Base-by-base conservation (phyloP, 176 grass and related monocot genomes). In the Aegilops tauschii region DNA sequence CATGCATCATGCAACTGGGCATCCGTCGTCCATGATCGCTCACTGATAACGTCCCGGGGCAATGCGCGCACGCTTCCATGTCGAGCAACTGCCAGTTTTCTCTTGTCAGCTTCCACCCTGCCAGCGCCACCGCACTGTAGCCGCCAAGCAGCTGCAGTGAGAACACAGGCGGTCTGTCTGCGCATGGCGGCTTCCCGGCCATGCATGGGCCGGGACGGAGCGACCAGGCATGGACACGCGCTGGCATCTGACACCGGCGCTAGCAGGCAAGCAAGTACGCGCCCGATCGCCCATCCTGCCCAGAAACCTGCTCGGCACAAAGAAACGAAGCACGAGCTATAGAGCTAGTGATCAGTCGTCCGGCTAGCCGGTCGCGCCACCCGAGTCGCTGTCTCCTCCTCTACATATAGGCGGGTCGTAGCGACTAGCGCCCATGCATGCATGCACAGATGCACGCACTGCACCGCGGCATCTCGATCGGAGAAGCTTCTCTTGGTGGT, bases 41-140 rank as follows among this genome's bases (percentile, higher is more conserved):
- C 50, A 74, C 73, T 27, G 56, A 21, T 73, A 27, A 42, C 86
- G 79, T 32, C 18, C 65, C 5, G 25, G 56, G 56, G 23, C 37
- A 56, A 65, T 78, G 56, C 54, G 25, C 9, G 29, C 74, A 64
- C 59, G 83, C 70, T 42, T 56, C n/a, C 76, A 72, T 75, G 50
- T 32, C 30, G 47, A 84, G 3, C 69, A 21, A 54, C 50, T 67
- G 49, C 69, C 82, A 18, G 86, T 72, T 82, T 40, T 20, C 77
- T 13, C 71, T 85, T 88, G 82, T 85, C 71, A 82, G 20, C 54
- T 65, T 85, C 71, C 86, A 52, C 13, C 49, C 86, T 63, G 56
- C 56, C 56, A 88, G 82, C 81, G 12, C 44, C 68, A 4, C 23
- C 11, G 9, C 49, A 62, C 81, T 88, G 62, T 70, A 76, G 37